Percentiles rank a stretch among this genome's conserved stretches.
phyloP scores from a whole-genome alignment of 2,329 filamentous ascomycete species.

The Camillea tinctor region DNA sequence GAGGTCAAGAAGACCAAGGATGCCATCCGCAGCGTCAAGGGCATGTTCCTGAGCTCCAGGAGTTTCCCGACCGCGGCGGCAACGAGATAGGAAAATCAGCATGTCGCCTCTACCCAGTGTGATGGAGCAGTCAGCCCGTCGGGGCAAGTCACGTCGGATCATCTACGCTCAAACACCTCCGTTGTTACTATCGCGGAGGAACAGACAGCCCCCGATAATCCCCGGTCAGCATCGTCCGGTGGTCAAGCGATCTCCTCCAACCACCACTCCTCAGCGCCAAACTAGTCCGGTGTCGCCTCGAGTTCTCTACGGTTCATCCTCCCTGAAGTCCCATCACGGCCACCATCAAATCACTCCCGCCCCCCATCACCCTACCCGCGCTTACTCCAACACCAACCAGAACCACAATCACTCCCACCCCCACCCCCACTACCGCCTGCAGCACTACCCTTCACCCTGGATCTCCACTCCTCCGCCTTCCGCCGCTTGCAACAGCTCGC shows the following conservation, averaged over 20 bases:
- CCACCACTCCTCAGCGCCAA: neutral
- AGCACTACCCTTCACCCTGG: no score
- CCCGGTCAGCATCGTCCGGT: neutral
- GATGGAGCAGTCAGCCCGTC: neutral
- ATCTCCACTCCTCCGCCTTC: no score
- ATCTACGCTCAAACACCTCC: neutral
- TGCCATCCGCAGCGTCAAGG: conserved; percentile 77
- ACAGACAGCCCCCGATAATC: neutral
- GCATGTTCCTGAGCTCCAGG: conserved; percentile 70
- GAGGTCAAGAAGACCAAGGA: conserved; percentile 71
- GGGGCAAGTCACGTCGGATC: neutral
- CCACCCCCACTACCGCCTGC: no score
- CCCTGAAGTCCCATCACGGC: no score
- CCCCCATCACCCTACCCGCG: no score
- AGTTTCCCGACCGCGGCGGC: conserved; percentile 60
- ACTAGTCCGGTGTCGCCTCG: neutral
- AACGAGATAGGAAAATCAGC: conserved; percentile 22
- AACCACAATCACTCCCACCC: no score
- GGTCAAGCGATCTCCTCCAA: neutral
- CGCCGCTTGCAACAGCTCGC: neutral
- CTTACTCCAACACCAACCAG: no score
- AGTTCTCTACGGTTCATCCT: no score
- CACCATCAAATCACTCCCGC: no score
- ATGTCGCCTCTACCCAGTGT: neutral
- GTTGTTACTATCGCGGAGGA: neutral